These are phyloP conservation scores for Nicotiana benthamiana DNA, from an alignment of 257 asterid species.

Conservation along the genomic window DNA sequence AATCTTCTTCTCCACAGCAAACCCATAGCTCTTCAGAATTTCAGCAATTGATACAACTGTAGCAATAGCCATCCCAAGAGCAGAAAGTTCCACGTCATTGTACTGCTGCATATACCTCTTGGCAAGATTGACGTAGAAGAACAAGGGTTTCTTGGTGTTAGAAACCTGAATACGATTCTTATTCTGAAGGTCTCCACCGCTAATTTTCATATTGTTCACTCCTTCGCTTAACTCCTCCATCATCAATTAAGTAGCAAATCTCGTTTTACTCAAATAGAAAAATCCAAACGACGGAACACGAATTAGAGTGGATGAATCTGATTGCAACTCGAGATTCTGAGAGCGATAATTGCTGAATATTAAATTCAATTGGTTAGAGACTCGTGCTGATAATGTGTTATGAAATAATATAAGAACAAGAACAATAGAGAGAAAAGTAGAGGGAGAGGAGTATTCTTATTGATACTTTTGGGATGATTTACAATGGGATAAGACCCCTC, in stretches of 20 bases:
- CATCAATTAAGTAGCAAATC: neutral
- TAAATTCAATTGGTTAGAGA: too few relatives aligned
- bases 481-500: too few relatives aligned
- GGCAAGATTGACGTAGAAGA: constrained; percentile 72
- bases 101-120: constrained; percentile 80
- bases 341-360: too few relatives aligned
- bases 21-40: constrained; percentile 14
- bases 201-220: constrained; percentile 41
- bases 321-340: too few relatives aligned
- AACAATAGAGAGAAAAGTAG: too few relatives aligned
- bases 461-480: too few relatives aligned
- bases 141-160: constrained; percentile 60
- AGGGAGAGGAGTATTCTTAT: too few relatives aligned
- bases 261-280: too few relatives aligned
- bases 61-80: constrained; percentile 45
- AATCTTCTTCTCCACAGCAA: constrained; percentile 29
- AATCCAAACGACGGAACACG: too few relatives aligned
- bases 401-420: too few relatives aligned
- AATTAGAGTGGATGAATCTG: too few relatives aligned
- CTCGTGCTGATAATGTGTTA: too few relatives aligned
- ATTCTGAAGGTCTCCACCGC: constrained; percentile 30
- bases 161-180: constrained; percentile 76
- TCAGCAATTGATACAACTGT: constrained; percentile 13
- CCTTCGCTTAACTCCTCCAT: constrained; percentile 58
- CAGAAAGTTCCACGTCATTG: neutral